These are phyloP conservation scores for Fusarium sp. DNA, from an alignment of 2,329 filamentous ascomycete species.

Conservation along the genomic window DNA sequence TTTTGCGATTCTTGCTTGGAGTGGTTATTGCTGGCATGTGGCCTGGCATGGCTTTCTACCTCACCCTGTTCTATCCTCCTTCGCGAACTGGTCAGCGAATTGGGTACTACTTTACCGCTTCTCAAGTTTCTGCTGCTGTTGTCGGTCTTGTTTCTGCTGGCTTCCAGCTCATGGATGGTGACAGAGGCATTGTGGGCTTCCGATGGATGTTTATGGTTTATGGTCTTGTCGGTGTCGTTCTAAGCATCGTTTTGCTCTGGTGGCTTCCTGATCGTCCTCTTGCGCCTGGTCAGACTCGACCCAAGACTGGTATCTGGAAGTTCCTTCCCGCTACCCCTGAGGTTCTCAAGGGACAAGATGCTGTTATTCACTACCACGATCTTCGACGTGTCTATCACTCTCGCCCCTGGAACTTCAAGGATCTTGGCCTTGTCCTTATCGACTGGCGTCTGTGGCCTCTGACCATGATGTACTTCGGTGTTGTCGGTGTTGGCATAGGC, in stretches of 20 bases:
- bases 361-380: constrained; percentile 84
- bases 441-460: constrained; percentile 93
- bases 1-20: constrained; percentile 86
- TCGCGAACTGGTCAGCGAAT: constrained; percentile 88
- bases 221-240: constrained; percentile 77
- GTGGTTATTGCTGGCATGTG: constrained; percentile 93
- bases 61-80: constrained; percentile 92
- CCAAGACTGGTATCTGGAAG: constrained; percentile 64
- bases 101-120: constrained; percentile 88
- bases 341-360: constrained; percentile 80
- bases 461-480: constrained; percentile 92
- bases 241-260: constrained; percentile 82
- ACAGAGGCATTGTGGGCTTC: constrained; percentile 80
- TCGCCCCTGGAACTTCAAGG: constrained; percentile 76
- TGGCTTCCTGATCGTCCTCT: constrained; percentile 89
- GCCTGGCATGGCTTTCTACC: constrained; percentile 94
- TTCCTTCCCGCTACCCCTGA: constrained; percentile 78
- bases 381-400: constrained; percentile 83
- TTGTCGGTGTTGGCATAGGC: constrained; percentile 91
- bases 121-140: constrained; percentile 88
- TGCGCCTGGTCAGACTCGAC: constrained; percentile 72
- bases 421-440: constrained; percentile 76
- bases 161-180: constrained; percentile 90
- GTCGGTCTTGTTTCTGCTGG: constrained; percentile 91
- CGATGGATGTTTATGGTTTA: constrained; percentile 95